Conservation (phyloP, 2,329 filamentous ascomycete species). For the Apiospora aurea region DNA sequence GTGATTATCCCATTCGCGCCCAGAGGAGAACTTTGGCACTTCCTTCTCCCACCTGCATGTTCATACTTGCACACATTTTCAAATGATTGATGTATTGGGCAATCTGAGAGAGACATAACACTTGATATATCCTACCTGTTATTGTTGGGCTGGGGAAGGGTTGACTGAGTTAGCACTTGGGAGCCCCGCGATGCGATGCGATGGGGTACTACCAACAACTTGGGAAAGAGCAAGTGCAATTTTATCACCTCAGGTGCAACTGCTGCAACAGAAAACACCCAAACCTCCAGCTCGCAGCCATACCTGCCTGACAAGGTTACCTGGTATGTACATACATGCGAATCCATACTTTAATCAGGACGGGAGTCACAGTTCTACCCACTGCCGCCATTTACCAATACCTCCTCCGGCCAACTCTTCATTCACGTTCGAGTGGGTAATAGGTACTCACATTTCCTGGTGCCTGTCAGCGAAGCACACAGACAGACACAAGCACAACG, state of each 20-base stretch:
- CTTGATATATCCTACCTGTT: not conserved
- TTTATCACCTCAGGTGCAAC: not conserved
- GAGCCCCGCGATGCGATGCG: not conserved
- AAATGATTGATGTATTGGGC: no score
- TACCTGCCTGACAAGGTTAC: not conserved
- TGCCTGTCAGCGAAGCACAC: not conserved
- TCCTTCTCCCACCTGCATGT: no score
- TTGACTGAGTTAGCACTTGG: not conserved
- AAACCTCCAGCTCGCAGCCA: no score
- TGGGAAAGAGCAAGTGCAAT: not conserved
- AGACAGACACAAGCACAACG: not conserved
- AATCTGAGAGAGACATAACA: no score
- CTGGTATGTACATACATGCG: not conserved
- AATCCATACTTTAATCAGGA: no score
- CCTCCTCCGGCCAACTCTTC: not conserved
- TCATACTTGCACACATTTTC: no score
- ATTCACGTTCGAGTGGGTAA: not conserved
- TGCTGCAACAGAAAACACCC: not conserved
- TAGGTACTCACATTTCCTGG: not conserved
- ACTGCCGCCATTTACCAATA: no score
- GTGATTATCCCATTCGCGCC: not conserved
- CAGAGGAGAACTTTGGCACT: not conserved
- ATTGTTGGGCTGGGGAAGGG: not conserved
- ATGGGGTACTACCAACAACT: not conserved
- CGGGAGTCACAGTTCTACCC: no score